Evolutionary conservation across 192 early-diverging fungal genomes (phyloP).

Genomic region (Umbelopsis isabellina): DNA sequence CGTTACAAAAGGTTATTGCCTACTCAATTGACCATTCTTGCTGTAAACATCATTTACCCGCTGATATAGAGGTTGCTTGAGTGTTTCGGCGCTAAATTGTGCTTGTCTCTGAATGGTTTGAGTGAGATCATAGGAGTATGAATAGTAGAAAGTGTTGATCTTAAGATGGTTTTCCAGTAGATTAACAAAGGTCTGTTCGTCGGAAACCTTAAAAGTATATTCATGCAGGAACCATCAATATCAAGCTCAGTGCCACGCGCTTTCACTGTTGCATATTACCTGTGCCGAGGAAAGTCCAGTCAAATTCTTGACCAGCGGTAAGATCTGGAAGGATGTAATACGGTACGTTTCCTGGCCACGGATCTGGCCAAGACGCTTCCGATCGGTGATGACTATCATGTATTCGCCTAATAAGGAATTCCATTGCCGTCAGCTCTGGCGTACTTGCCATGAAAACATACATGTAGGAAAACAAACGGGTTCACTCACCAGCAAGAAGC

Average conservation of each 20-base stretch:
- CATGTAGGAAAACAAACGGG: background rate
- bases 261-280: conserved; percentile 34
- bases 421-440: background rate
- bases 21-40: background rate
- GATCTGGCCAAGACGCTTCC: conserved; percentile 64
- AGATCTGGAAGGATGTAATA: conserved; percentile 58
- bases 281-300: conserved; percentile 42
- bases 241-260: too few species aligned
- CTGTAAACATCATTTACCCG: conserved; percentile 43
- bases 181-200: conserved; percentile 52
- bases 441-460: background rate
- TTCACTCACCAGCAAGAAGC: conserved; percentile 64
- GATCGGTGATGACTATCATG: conserved; percentile 73
- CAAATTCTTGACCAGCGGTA: conserved; percentile 51
- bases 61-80: conserved; percentile 51
- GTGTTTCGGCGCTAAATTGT: conserved; percentile 38
- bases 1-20: background rate
- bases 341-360: conserved; percentile 65
- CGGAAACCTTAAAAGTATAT: conserved; percentile 42
- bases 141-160: conserved; percentile 71
- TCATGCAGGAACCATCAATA: background rate
- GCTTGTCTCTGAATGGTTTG: conserved; percentile 78
- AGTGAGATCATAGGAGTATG: conserved; percentile 87
- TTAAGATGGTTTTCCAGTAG: conserved; percentile 54
- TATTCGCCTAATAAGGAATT: conserved; percentile 62